Evolutionary conservation across 345 rosid species (phyloP), one percentile per base, ranked within the genome.

Genomic region (Aquilaria sinensis): DNA sequence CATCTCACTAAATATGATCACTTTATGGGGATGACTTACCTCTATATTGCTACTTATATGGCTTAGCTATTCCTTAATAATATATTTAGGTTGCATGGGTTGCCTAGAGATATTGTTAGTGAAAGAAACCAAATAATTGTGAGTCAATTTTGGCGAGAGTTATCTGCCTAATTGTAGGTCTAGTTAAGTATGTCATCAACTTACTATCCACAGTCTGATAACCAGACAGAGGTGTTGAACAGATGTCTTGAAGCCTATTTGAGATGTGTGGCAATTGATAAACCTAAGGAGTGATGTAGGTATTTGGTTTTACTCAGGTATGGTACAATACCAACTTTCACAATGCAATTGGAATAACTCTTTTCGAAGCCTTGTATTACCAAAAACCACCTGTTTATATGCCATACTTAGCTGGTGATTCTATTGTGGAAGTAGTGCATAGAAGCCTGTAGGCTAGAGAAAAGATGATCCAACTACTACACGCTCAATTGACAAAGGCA

Each of bases 211-310:
- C 23, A 23, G 23, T 23, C 23, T 23, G 23, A 23, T 23, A 23
- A 1, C 23, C 23, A 23, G 23, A 54, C 52, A 12, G 41, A 53
- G 16, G 60, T 53, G 15, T 51, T 64, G 9, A 64, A 53, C 34
- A 33, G 56, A 12, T 47, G 69, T 57, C 4, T 66, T 31, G 63
- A 66, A 34, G 31, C 56, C 4, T 66, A 66, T 31, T 32, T 66
- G 41, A 12, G 47, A 11, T 57, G 49, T 34, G 57, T 66, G 63
- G 33, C 31, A 1, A 32, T 16, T 3, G 29, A 66, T 45, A 11
- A 32, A 6, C 56, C 53, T 0, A 7, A 15, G 1, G 30, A 32
- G 7, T 57, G 56, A 56, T 3, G 30, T 46, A 47, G 13, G 10
- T 66, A 47, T 43, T 13, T 66, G 8, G 15, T 55, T 12, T 15